A percentile compares a stretch with the other conserved stretches of the same genome.
These are phyloP conservation scores for Syzygium oleosum DNA, from an alignment of 345 rosid species.

Conservation along the genomic window DNA sequence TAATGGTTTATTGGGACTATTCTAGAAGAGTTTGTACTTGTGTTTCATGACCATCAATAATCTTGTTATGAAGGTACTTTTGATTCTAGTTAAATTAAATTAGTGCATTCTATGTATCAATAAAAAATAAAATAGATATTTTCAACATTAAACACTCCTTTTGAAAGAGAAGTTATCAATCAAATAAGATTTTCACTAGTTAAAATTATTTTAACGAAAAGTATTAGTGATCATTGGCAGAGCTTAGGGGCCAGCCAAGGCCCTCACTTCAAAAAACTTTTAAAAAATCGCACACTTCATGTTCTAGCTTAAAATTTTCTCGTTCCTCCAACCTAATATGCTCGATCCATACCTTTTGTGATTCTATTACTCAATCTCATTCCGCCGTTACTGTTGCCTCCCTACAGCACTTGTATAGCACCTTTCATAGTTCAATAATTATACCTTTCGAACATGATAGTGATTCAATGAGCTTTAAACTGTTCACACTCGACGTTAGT, in stretches of 20 bases:
- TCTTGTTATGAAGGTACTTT: neutral
- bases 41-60: neutral
- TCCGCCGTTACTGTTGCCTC: neutral
- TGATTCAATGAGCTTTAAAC: neutral
- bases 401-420: neutral
- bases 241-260: neutral
- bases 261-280: neutral
- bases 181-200: neutral
- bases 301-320: neutral
- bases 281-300: neutral
- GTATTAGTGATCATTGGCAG: neutral
- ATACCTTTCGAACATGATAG: neutral
- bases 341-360: neutral
- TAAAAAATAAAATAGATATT: neutral
- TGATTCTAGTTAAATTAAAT: neutral
- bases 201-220: neutral
- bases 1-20: too few relatives aligned
- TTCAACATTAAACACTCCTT: neutral
- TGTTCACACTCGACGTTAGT: neutral
- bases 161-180: neutral
- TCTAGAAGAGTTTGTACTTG: neutral
- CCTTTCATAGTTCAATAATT: neutral
- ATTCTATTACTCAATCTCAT: neutral
- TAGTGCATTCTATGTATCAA: neutral
- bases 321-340: neutral